phyloP scores from a whole-genome alignment of 2,329 filamentous ascomycete species.

The Gyromitra esculenta region DNA sequence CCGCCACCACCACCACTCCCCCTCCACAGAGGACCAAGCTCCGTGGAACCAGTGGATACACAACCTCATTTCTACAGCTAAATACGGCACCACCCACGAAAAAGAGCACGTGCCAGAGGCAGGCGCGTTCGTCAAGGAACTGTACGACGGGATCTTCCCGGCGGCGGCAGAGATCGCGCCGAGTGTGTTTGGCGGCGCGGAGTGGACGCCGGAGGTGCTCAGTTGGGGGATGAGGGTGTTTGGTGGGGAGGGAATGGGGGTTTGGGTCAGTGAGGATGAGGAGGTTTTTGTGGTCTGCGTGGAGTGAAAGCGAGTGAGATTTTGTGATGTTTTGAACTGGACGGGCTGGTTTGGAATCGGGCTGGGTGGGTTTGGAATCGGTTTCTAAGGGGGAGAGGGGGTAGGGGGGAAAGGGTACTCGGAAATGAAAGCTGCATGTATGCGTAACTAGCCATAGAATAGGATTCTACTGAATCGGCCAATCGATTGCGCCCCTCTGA shows the following conservation, averaged over 20 bases:
- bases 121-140: slow-evolving; percentile 7
- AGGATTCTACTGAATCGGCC: too few species aligned
- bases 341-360: not conserved
- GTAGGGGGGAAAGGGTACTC: too few species aligned
- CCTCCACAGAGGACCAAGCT: not conserved
- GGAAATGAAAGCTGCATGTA: too few species aligned
- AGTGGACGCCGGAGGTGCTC: slow-evolving; percentile 51
- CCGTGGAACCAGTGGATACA: not conserved
- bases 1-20: not conserved
- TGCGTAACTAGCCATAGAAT: too few species aligned
- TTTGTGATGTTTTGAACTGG: not conserved
- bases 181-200: slow-evolving; percentile 44
- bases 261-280: slow-evolving; percentile 13
- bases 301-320: slow-evolving; percentile 25
- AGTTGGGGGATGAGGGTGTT: slow-evolving; percentile 51
- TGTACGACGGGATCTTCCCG: slow-evolving; percentile 51
- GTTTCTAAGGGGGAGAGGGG: not conserved
- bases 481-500: too few species aligned
- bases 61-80: not conserved
- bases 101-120: slow-evolving; percentile 29
- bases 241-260: slow-evolving; percentile 43
- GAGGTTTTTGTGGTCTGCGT: slow-evolving; percentile 37
- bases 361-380: not conserved
- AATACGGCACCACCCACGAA: slow-evolving; percentile 18
- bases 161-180: slow-evolving; percentile 31